Evolutionary conservation across 108 stramenopile species (phyloP).

Genomic region (Asterionellopsis glacialis): DNA sequence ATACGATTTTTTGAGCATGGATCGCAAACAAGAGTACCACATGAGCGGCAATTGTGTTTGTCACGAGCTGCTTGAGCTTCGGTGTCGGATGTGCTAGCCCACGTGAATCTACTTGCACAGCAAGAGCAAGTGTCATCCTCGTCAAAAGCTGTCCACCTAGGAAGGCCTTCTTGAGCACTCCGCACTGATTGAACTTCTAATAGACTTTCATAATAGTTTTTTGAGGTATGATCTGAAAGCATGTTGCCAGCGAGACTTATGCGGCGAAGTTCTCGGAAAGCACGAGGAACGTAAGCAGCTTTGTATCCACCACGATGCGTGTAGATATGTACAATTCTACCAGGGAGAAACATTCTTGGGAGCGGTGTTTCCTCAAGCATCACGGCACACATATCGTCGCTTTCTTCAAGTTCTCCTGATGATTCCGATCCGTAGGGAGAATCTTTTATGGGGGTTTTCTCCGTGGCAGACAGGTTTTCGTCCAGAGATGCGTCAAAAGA

Average conservation of each 20-base stretch:
- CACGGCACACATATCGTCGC: slow-evolving; percentile 33
- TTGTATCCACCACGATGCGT: slow-evolving; percentile 84
- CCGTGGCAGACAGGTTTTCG: too few species aligned
- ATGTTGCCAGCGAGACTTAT: slow-evolving; percentile 89
- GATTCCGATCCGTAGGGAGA: not conserved
- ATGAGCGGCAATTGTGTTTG: slow-evolving; percentile 94
- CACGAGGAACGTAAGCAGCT: slow-evolving; percentile 71
- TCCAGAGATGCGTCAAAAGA: not conserved
- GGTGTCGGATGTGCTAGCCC: slow-evolving; percentile 87
- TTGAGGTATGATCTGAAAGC: slow-evolving; percentile 81
- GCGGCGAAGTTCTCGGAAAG: slow-evolving; percentile 71
- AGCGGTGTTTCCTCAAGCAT: slow-evolving; percentile 85
- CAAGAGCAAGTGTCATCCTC: slow-evolving; percentile 81
- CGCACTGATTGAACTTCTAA: slow-evolving; percentile 81
- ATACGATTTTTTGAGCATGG: slow-evolving; percentile 86
- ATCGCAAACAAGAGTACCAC: slow-evolving; percentile 92
- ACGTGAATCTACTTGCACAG: slow-evolving; percentile 89
- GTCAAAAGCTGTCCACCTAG: slow-evolving; percentile 88
- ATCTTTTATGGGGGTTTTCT: not conserved
- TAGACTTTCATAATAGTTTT: slow-evolving; percentile 83
- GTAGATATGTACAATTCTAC: slow-evolving; percentile 91
- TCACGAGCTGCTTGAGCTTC: slow-evolving; percentile 91
- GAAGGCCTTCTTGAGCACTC: slow-evolving; percentile 60
- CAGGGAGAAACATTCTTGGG: slow-evolving; percentile 89
- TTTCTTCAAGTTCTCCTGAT: slow-evolving; percentile 12